Evolutionary conservation across 805 yeast species (phyloP), one percentile per base, ranked within the genome.

Genomic region (Starmerella khaoyaiensis): DNA sequence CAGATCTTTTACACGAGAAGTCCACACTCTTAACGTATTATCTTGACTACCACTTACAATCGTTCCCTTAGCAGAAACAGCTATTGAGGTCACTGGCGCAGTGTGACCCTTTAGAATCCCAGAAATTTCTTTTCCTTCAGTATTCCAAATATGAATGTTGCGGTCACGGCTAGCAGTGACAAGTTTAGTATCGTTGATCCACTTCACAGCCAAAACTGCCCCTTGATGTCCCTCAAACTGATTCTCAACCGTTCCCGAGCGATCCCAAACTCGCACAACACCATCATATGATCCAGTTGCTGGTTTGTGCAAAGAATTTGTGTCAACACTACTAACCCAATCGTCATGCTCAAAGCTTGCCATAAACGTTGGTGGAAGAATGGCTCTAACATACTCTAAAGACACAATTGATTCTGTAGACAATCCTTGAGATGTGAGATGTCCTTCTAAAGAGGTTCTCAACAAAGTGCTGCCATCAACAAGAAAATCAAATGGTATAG

Each of bases 251-350:
- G 72, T 68, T 8, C 96, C 97, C 12, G 81, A 69, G 59, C 72
- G 61, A 54, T 82, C 76, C 75, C 86, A 90, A 9, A 90, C 74
- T 46, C 97, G 72, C 18, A 87, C 94, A 21, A 87, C 71, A 50
- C 97, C 97, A 57, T 90, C 98, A 54, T 86, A 90, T 0, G 93
- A 76, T 27, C 97, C 98, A 11, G 90, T 74, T 31, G 84, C 65
- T 37, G 87, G 79, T 52, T 69, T 68, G 22, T 75, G 68, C 29
- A 63, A 58, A 4, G 47, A 43, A 31, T 56, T 49, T 33, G 45
- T 57, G 53, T 72, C 73, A 19, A 79, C 67, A 1, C 93, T 70
- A 17, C 94, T 81, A 18, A 90, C 73, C 98, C 98, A 90, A 60
- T 90, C 98, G 45, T 87, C 94, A 54, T 87, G 84, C 53, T 75